Evolutionary conservation across 345 rosid species (phyloP).

Genomic region (Carallia pectinifolia): DNA sequence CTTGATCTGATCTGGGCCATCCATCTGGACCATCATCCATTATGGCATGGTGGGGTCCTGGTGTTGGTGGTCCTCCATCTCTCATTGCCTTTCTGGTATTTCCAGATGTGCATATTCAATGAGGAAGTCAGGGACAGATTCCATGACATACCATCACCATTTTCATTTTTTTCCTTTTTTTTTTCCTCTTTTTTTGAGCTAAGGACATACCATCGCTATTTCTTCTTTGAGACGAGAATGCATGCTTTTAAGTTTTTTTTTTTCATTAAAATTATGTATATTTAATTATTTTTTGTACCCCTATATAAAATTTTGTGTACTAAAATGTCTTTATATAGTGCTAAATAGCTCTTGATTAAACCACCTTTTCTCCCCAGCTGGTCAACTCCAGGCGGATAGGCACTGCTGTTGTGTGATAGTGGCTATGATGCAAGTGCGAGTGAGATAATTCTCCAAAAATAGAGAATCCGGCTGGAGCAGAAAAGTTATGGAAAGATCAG

Average conservation of each 20-base stretch:
- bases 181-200: too few species aligned
- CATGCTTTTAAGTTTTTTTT: too few species aligned
- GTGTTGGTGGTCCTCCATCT: conserved; percentile 16
- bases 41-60: conserved; percentile 15
- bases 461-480: not conserved
- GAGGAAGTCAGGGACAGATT: not conserved
- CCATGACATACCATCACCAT: not conserved
- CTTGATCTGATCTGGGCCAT: conserved; percentile 28
- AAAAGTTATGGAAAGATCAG: not conserved
- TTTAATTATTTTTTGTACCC: not conserved
- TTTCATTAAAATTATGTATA: not conserved
- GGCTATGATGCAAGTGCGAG: not conserved
- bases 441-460: not conserved
- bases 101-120: conserved; percentile 19
- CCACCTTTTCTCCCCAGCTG: not conserved
- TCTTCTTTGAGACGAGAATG: too few species aligned
- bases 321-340: not conserved
- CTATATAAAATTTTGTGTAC: too few species aligned
- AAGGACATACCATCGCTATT: too few species aligned
- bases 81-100: conserved; percentile 1
- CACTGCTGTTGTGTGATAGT: not conserved
- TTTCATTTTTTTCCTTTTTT: too few species aligned
- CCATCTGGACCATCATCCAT: conserved; percentile 11
- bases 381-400: not conserved
- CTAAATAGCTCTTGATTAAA: conserved; percentile 11